A percentile compares a stretch with the other conserved stretches of the same genome.
Evolutionary conservation across 1,284 basidiomycete genomes (phyloP).

Genomic region (Caloboletus inedulis): DNA sequence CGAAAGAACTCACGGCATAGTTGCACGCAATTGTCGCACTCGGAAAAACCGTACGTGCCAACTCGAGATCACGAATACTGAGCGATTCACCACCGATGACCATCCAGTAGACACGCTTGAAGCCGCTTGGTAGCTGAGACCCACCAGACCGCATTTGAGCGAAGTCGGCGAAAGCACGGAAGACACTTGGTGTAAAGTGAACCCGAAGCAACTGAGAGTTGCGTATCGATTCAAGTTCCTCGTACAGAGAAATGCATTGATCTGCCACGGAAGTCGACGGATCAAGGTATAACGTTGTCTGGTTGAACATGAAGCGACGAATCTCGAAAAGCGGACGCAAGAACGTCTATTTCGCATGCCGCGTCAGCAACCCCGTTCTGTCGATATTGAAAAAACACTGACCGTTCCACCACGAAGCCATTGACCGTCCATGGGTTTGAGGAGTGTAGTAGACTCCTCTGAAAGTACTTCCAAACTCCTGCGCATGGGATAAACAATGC

Average conservation of each 20-base stretch:
- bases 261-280: conserved; percentile 23
- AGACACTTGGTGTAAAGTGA: conserved; percentile 28
- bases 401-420: conserved; percentile 31
- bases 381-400: neutral
- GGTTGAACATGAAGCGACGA: conserved; percentile 31
- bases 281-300: conserved; percentile 29
- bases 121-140: conserved; percentile 18
- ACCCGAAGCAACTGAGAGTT: conserved; percentile 24
- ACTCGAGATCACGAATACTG: conserved; percentile 21
- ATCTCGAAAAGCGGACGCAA: conserved; percentile 30
- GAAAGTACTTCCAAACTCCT: conserved; percentile 21
- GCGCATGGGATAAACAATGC: conserved; percentile 29
- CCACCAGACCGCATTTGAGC: conserved; percentile 18
- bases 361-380: neutral
- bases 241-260: conserved; percentile 22
- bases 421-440: conserved; percentile 25
- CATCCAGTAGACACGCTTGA: conserved; percentile 29
- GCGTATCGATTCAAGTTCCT: conserved; percentile 23
- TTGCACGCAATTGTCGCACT: conserved; percentile 29
- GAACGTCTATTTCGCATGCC: conserved; percentile 19
- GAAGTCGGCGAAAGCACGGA: conserved; percentile 27
- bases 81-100: conserved; percentile 29
- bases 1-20: conserved; percentile 21
- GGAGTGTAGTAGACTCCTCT: conserved; percentile 26
- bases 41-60: conserved; percentile 22